These are phyloP conservation scores for Paecilomyces variotii DNA, from an alignment of 2,329 filamentous ascomycete species.

Conservation along the genomic window DNA sequence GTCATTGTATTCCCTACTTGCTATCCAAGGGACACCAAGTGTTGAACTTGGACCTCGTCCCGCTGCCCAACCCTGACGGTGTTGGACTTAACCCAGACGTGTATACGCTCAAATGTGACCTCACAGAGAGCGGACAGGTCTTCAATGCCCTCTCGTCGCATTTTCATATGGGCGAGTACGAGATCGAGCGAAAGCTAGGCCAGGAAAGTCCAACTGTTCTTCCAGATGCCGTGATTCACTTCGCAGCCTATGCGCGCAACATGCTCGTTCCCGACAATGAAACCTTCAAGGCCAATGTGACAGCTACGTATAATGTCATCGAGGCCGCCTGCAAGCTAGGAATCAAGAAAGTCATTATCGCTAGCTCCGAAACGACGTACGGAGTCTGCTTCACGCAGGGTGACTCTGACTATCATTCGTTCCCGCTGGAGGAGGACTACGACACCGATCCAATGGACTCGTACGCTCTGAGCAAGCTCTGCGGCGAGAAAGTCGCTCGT, in stretches of 20 bases:
- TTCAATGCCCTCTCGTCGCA: slow-evolving; percentile 51
- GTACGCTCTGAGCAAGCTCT: slow-evolving; percentile 54
- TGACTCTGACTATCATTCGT: slow-evolving; percentile 47
- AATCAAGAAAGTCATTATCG: slow-evolving; percentile 55
- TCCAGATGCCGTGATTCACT: slow-evolving; percentile 57
- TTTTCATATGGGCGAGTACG: slow-evolving; percentile 46
- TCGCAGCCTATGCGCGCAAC: slow-evolving; percentile 52
- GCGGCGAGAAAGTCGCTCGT: slow-evolving; percentile 49
- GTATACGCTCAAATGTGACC: slow-evolving; percentile 48
- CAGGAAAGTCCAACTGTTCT: slow-evolving; percentile 27
- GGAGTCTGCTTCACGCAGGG: slow-evolving; percentile 56
- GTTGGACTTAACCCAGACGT: slow-evolving; percentile 31
- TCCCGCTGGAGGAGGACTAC: slow-evolving; percentile 17
- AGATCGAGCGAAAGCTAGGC: slow-evolving; percentile 30
- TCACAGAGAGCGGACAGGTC: slow-evolving; percentile 49
- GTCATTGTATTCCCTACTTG: slow-evolving; percentile 48
- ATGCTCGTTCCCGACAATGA: slow-evolving; percentile 56
- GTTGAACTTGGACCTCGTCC: slow-evolving; percentile 48
- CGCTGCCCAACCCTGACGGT: slow-evolving; percentile 26
- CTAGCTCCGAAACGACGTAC: slow-evolving; percentile 52
- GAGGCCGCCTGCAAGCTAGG: slow-evolving; percentile 56
- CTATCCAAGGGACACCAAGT: slow-evolving; percentile 44
- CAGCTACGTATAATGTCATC: slow-evolving; percentile 54
- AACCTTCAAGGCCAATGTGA: slow-evolving; percentile 49
- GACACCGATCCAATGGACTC: slow-evolving; percentile 34